Conservation (phyloP, 1,139 yeast species). For the Kodamaea arcana region DNA sequence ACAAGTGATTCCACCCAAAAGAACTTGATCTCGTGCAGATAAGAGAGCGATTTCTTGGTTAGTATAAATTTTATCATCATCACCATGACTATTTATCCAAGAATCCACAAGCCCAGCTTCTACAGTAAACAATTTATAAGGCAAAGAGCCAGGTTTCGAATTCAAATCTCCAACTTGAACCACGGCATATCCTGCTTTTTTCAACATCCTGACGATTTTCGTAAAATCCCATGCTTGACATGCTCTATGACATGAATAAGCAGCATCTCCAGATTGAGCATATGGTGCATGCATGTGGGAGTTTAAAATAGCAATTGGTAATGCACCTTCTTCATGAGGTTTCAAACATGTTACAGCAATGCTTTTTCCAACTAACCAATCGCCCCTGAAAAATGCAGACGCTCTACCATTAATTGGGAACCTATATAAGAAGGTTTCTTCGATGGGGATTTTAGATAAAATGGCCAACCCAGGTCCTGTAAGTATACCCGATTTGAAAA, state of each 20-base stretch:
- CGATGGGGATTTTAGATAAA: conserved; percentile 79
- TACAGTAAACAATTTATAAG: conserved; percentile 66
- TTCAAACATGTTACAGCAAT: conserved; percentile 70
- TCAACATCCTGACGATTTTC: conserved; percentile 56
- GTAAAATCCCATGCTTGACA: conserved; percentile 97
- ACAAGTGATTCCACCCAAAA: conserved; percentile 80
- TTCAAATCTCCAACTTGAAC: conserved; percentile 92
- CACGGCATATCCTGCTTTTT: conserved; percentile 75
- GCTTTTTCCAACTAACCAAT: conserved; percentile 95
- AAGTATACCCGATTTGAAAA: conserved; percentile 77
- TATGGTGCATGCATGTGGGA: conserved; percentile 99
- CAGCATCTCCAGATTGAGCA: conserved; percentile 75
- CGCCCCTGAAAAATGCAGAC: conserved; percentile 90
- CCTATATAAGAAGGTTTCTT: conserved; percentile 69
- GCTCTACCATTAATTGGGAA: conserved; percentile 95
- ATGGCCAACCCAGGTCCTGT: conserved; percentile 93
- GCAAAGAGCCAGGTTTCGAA: conserved; percentile 81
- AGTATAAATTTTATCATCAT: conserved; percentile 14
- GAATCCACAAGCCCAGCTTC: conserved; percentile 75
- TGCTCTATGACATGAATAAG: conserved; percentile 85
- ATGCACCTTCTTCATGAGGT: conserved; percentile 41
- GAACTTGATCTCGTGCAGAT: conserved; percentile 65
- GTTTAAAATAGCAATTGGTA: conserved; percentile 74
- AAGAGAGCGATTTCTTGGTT: conserved; percentile 45
- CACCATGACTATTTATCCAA: conserved; percentile 69